Evolutionary conservation across 2,329 filamentous ascomycete species (phyloP), one percentile per base, ranked within the genome.

Genomic region (Fusarium veterinarium): DNA sequence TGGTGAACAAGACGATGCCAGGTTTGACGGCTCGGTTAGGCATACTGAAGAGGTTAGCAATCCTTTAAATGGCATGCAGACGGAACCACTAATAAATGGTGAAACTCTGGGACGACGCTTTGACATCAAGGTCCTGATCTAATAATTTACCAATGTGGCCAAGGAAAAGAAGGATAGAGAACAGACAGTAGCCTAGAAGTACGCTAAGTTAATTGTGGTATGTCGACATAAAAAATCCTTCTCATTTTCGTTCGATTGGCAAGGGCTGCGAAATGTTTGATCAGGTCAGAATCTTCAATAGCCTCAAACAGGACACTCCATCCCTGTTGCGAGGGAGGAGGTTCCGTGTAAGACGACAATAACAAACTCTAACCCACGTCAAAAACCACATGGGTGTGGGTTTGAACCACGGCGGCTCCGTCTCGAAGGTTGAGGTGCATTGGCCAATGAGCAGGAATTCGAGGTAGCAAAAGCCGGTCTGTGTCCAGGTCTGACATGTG

Each of bases 71-170:
- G 53, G 46, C 46, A 57, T 51, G 51, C 45, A 72, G 65, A 48
- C 48, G 28, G 64, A 69, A 67, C 68, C 65, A 67, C 75, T 77
- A 77, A 73, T 35, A 42, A 60, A 73, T 77, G 71, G 62, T 76
- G 75, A 76, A 76, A 76, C 75, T 67, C 53, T 63, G 53, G 58
- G 64, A 74, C 42, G 53, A 57, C 75, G 75, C 75, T 76, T 73
- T 75, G 75, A 75, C 75, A 35, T 46, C 44, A 38, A 52, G 33
- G 48, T 30, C 57, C 55, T 42, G 51, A 56, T 60, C 48, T 33
- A 51, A 51, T 35, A 51, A 51, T 51, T n/a, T 51, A 51, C 58
- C 37, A 57, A 56, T 63, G 30, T 46, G 60, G 60, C 35, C 64
- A 71, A 60, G 20, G 46, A 45, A 72, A 53, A 48, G 46, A 60